Base-by-base conservation (phyloP, 129 eudicot species). In the Ambrosia trifida region DNA sequence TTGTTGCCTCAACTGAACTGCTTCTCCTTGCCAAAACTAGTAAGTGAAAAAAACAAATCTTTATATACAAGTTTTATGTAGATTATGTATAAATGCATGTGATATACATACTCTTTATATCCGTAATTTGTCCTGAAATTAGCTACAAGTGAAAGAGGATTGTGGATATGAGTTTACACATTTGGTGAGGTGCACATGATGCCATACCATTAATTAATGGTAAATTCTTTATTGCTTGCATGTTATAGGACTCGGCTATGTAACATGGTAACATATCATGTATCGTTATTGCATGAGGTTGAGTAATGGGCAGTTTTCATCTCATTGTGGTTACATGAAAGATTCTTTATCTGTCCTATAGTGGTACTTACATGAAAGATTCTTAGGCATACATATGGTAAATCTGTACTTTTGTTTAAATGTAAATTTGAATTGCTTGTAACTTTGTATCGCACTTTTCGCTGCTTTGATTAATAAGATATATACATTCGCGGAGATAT, bases 11-110 rank as follows among this genome's bases (percentile, higher is more conserved):
- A 89, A 75, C 59, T 76, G 81, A 72, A 76, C 79, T 59, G 87
- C 89, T 77, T 89, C 96, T 47, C 83, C 83, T 81, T 89, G 84
- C 96, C 96, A 89, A 77, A 83, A 76, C 96, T 89, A 76, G 17
- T 17, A 13, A 65, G 47, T 28, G 20, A 45, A 67, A 35, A 44
- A 33, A 28, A 66, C 19, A 60, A 68, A 78, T 30, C 12, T 32
- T 40, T 17, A n/a, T 24, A 54, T 38, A 53, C 43, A 10, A 77
- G 45, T 40, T 41, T 31, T 70, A 70, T 77, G 50, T 61, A 63
- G 40, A 54, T 47, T 44, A 52, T 36, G 36, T 65, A 40, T 52
- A 35, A 66, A 65, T 65, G 66, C 72, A 74, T 74, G 70, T 16
- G 51, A 18, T 50, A 14, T 24, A 14, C 41, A 73, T 13, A 54